These are phyloP conservation scores for Cichorium intybus DNA, from an alignment of 140 eudicot genomes.

Conservation along the genomic window DNA sequence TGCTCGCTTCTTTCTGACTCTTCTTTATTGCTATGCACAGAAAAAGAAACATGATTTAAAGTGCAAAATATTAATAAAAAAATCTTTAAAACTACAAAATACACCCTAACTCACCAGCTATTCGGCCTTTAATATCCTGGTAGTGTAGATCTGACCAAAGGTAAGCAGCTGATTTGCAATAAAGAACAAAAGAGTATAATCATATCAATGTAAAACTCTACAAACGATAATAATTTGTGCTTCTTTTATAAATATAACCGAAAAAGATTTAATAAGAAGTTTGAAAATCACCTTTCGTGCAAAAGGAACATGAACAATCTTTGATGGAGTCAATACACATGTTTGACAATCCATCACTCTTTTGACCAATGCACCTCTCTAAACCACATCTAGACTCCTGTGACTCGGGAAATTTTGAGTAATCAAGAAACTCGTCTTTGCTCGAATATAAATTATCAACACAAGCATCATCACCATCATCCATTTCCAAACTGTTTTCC, in stretches of 20 bases:
- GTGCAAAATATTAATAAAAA: neutral
- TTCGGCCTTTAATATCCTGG: conserved; percentile 88
- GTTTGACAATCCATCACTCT: conserved; percentile 44
- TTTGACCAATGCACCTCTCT: conserved; percentile 43
- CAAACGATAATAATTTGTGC: neutral
- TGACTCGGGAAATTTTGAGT: conserved; percentile 48
- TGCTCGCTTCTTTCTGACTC: conserved; percentile 86
- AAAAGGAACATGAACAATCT: conserved; percentile 85
- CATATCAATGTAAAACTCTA: conserved; percentile 2
- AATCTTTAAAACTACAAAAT: neutral
- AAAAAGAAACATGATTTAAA: neutral
- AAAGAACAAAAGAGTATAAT: conserved; percentile 16
- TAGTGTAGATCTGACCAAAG: conserved; percentile 90
- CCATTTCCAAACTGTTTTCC: conserved; percentile 21
- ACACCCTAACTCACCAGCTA: conserved; percentile 54
- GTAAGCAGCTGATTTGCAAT: conserved; percentile 63
- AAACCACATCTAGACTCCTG: conserved; percentile 64
- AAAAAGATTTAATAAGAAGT: neutral
- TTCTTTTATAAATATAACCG: conserved; percentile 2
- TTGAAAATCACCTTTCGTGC: conserved; percentile 63
- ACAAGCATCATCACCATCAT: conserved; percentile 36
- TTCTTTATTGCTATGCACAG: conserved; percentile 48
- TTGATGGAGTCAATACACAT: conserved; percentile 45
- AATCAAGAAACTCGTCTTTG: conserved; percentile 48
- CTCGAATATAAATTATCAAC: conserved; percentile 39